These are phyloP conservation scores for Verticillium klebahnii DNA, from an alignment of 2,329 filamentous ascomycete species.

Conservation along the genomic window DNA sequence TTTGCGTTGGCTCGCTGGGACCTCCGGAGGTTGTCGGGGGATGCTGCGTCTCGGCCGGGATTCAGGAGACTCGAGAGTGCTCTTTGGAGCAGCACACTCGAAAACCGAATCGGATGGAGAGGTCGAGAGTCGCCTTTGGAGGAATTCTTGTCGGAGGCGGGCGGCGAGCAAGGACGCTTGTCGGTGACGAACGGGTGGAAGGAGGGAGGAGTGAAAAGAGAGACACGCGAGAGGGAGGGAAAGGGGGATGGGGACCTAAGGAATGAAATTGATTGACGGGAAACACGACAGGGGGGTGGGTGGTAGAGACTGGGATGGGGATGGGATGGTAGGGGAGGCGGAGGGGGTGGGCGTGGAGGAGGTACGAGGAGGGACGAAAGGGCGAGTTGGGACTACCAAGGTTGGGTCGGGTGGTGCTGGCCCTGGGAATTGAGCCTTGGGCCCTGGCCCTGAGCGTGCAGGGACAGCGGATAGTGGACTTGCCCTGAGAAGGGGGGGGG, in stretches of 20 bases:
- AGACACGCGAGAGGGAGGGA: conserved; percentile 13
- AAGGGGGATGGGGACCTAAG: conserved; percentile 14
- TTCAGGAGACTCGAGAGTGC: background rate
- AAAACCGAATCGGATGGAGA: conserved; percentile 7
- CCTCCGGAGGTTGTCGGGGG: conserved; percentile 6
- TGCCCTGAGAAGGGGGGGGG: background rate
- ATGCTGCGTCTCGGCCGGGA: background rate
- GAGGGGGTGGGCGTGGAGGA: background rate
- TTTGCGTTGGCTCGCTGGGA: conserved; percentile 5
- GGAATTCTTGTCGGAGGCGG: conserved; percentile 15
- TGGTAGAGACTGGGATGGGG: background rate
- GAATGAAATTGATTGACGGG: conserved; percentile 17
- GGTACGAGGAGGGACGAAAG: background rate
- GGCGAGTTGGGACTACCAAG: background rate
- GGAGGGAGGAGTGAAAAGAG: conserved; percentile 9
- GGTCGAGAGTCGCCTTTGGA: conserved; percentile 10
- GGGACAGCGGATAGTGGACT: background rate
- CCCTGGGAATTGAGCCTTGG: background rate
- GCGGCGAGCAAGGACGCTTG: conserved; percentile 8
- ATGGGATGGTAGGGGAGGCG: background rate
- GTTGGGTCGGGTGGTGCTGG: background rate
- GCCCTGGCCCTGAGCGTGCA: background rate
- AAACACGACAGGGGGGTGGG: conserved; percentile 9
- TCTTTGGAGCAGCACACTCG: conserved; percentile 3
- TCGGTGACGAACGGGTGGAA: conserved; percentile 12